Base-by-base conservation (phyloP, 2,329 filamentous ascomycete species). In the Dactylellina sp. region DNA sequence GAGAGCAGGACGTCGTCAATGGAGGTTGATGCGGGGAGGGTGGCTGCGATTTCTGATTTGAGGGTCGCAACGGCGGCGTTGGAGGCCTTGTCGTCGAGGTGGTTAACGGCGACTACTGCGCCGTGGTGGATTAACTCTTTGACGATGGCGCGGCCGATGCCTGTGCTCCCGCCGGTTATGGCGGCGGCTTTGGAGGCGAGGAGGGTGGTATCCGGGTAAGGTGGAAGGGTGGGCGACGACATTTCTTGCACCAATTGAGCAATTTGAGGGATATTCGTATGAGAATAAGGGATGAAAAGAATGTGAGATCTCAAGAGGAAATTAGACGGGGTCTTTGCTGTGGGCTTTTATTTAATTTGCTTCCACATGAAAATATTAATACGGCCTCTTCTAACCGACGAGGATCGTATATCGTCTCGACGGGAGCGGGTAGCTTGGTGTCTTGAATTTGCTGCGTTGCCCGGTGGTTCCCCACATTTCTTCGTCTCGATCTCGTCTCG, bases 161-260 rank as follows among this genome's bases (percentile, higher is more conserved):
- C 92, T 0, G 92, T 96, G 2, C 90, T 89, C 66, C 91, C 92
- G 76, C 93, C 92, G 0, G 92, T 96, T 79, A 97, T 92, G 80
- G 92, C 90, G 81, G 91, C 91, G 11, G 89, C 89, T 82, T 96
- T 96, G 81, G 87, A 88, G 62, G 83, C 80, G 66, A 96, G 87
- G 77, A 95, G 85, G 76, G 75, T 77, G 12, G 50, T 75, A 25
- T 61, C 71, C 22, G 59, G 79, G 75, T 66, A 72, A 2, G 68
- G 46, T 18, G 46, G 50, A 44, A 44, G 53, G 40, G 52, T 42
- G 59, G 63, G 57, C 16, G 50, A n/a, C 4, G 68, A 65, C 68
- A 72, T 72, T 49, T 7, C 53, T 32, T 42, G 1, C 4, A 42
- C 39, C 28, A 40, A 44, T 42, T 49, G 37, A n/a, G 9, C 5